These are phyloP conservation scores for Chalciporus chontae DNA, from an alignment of 768 basidiomycete species.

Conservation along the genomic window DNA sequence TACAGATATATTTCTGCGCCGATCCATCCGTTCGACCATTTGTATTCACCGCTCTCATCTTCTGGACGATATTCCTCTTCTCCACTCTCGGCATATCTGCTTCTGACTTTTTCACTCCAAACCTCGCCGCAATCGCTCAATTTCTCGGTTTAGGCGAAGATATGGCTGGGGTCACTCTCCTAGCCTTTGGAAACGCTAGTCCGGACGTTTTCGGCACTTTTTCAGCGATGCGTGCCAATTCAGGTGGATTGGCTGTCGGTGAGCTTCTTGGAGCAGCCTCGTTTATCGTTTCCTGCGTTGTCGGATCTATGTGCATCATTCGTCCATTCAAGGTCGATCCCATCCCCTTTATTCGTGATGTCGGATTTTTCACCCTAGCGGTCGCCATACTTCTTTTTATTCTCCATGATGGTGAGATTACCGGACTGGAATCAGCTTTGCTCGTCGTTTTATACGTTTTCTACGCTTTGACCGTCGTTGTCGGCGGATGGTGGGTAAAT, in stretches of 20 bases:
- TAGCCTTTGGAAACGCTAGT: slow-evolving; percentile 96
- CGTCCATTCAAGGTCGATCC: slow-evolving; percentile 86
- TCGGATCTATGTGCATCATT: slow-evolving; percentile 97
- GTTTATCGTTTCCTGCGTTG: slow-evolving; percentile 95
- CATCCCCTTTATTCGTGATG: slow-evolving; percentile 85
- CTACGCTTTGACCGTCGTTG: slow-evolving; percentile 76
- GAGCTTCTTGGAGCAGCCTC: slow-evolving; percentile 93
- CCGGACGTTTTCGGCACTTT: slow-evolving; percentile 97
- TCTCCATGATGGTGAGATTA: slow-evolving; percentile 71
- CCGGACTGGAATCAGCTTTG: slow-evolving; percentile 62
- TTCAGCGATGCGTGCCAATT: slow-evolving; percentile 81
- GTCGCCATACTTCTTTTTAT: slow-evolving; percentile 73
- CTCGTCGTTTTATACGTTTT: slow-evolving; percentile 71
- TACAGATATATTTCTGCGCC: slow-evolving; percentile 69
- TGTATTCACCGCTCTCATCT: slow-evolving; percentile 56
- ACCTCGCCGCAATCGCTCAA: slow-evolving; percentile 85
- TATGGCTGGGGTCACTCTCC: slow-evolving; percentile 93
- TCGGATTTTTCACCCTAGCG: slow-evolving; percentile 89
- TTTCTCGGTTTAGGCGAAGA: slow-evolving; percentile 87
- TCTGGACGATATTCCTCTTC: slow-evolving; percentile 91
- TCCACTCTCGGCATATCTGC: slow-evolving; percentile 93
- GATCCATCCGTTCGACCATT: slow-evolving; percentile 51
- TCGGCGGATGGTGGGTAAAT: slow-evolving; percentile 74
- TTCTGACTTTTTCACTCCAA: slow-evolving; percentile 97
- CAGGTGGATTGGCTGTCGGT: slow-evolving; percentile 89